Evolutionary conservation across 345 rosid species (phyloP).

Genomic region (rapeseed (Brassica napus)): Da-Ae NC_063434.1:24778501-24779000

Average conservation of each 20-base stretch:
- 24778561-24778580: constrained; percentile 3
- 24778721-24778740: neutral
- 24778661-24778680: constrained; percentile 61
- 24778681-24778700: constrained; percentile 47
- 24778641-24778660: constrained; percentile 51
- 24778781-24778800: constrained; percentile 96
- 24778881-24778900: neutral
- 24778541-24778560: neutral
- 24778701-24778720: neutral
- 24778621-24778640: constrained; percentile 70
- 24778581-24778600: neutral
- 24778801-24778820: constrained; percentile 91
- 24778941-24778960: constrained; percentile 93
- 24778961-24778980: constrained; percentile 95
- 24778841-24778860: constrained; percentile 93
- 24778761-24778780: constrained; percentile 67
- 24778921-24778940: constrained; percentile 34
- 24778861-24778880: constrained; percentile 50
- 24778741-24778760: neutral
- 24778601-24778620: constrained; percentile 11
- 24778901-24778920: neutral
- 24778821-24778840: constrained; percentile 86
- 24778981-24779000: constrained; percentile 92
- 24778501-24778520: neutral
- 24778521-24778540: constrained; percentile 35